Base-by-base conservation (phyloP, 176 grass and related monocot species). In the Luzula sylvatica region DNA sequence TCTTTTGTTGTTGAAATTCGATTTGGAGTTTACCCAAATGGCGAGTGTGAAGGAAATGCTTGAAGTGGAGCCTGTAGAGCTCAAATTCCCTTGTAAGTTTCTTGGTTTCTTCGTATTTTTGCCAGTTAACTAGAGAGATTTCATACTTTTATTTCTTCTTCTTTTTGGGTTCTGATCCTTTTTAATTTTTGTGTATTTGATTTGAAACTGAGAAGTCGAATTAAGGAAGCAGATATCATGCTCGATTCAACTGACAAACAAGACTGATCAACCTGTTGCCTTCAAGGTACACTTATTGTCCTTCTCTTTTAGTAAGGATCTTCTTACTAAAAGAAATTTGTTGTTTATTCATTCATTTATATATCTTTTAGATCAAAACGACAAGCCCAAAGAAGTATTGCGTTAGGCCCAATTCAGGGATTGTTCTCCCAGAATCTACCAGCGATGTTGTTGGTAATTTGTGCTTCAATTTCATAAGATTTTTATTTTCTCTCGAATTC, bases 361-460 rank as follows among this genome's bases (percentile, higher is more conserved):
- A 28, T 20, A 30, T 26, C n/a, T 70, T 22, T 43, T 55, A 95
- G 89, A 83, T 95, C n/a, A 95, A 95, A 72, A 95, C 89, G 1
- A 95, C 89, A 18, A 88, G 80, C 67, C 89, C 89, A 9, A 95
- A 79, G 63, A 88, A 95, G 70, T 95, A 95, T 49, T 95, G 89
- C 15, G 89, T 95, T 20, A 72, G 89, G 7, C 89, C 89, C 0
- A 95, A 95, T 67, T 70, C 70, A 8, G 89, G 83, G 27, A 73
- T 95, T 20, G 73, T 95, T 46, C 77, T 70, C 3, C 89, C 89
- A 0, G 66, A 62, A 50, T 95, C 89, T 60, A 78, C 80, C 24
- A 70, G 79, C 17, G 58, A 82, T 65, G 89, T 95, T 72, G 69
- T 82, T 11, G 83, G 89, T 95, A 82, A 14, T 44, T 50, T 27